phyloP scores from a whole-genome alignment of 2,329 filamentous ascomycete genomes.

The Fusarium sp. region DNA sequence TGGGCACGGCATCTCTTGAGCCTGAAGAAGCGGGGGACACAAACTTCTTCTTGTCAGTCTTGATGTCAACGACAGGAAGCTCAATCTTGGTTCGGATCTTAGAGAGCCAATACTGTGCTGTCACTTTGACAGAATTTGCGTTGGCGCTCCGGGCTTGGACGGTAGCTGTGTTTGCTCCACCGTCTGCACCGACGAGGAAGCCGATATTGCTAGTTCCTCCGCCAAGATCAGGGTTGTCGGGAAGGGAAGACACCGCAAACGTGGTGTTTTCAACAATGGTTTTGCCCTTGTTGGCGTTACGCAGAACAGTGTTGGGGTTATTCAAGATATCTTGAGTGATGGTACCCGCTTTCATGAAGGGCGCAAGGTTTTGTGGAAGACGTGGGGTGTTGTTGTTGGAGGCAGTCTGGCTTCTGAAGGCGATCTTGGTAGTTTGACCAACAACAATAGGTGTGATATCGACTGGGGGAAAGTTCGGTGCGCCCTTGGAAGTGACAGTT shows the following conservation, averaged over 20 bases:
- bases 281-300: constrained; percentile 46
- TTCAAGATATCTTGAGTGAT: constrained; percentile 49
- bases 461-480: constrained; percentile 32
- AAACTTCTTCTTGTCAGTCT: not conserved
- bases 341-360: constrained; percentile 45
- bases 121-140: constrained; percentile 25
- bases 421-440: not conserved
- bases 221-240: constrained; percentile 34
- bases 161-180: constrained; percentile 46
- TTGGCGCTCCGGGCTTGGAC: constrained; percentile 36
- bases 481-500: constrained; percentile 20
- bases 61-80: constrained; percentile 1
- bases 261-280: constrained; percentile 46
- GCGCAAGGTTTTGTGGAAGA: constrained; percentile 46
- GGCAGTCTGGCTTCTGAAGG: constrained; percentile 22
- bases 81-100: constrained; percentile 33
- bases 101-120: constrained; percentile 37
- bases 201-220: constrained; percentile 46
- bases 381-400: constrained; percentile 30
- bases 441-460: constrained; percentile 45
- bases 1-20: constrained; percentile 27
- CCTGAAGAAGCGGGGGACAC: constrained; percentile 11
- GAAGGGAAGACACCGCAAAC: constrained; percentile 47
- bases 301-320: constrained; percentile 47
- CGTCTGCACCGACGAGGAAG: constrained; percentile 28